These are phyloP conservation scores for Starmerella sp. DNA, from an alignment of 805 yeast genomes.

Conservation along the genomic window DNA sequence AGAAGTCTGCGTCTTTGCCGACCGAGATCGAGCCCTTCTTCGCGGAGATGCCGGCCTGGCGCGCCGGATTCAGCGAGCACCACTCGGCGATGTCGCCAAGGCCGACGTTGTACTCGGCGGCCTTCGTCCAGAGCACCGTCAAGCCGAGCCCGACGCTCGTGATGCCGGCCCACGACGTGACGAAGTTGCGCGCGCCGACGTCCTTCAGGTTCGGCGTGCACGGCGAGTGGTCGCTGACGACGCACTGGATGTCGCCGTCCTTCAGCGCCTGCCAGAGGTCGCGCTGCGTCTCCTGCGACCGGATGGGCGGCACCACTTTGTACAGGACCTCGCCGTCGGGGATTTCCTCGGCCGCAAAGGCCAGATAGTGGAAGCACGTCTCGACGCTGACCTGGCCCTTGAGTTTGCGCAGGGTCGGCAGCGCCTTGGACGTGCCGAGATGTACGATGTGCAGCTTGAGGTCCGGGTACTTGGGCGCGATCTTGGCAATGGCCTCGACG, in stretches of 20 bases:
- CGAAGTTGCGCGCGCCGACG: constrained; percentile 71
- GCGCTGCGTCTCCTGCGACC: constrained; percentile 59
- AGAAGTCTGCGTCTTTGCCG: constrained; percentile 84
- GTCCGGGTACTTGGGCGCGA: constrained; percentile 38
- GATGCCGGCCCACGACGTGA: constrained; percentile 95
- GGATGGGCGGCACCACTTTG: constrained; percentile 93
- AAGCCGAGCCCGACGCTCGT: constrained; percentile 87
- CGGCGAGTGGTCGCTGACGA: constrained; percentile 92
- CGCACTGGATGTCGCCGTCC: constrained; percentile 58
- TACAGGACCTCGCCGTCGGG: constrained; percentile 68
- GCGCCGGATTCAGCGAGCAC: constrained; percentile 76
- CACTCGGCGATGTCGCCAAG: constrained; percentile 59
- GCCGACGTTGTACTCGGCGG: constrained; percentile 36
- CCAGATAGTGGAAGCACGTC: constrained; percentile 86
- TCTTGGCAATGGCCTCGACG: constrained; percentile 54
- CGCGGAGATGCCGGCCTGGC: constrained; percentile 66
- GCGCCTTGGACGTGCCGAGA: constrained; percentile 71
- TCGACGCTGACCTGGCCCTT: constrained; percentile 54
- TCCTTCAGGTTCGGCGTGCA: constrained; percentile 87
- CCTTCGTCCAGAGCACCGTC: constrained; percentile 65
- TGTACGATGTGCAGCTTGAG: constrained; percentile 72
- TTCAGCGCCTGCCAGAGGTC: constrained; percentile 69
- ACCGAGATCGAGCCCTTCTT: constrained; percentile 58
- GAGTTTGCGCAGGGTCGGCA: constrained; percentile 51
- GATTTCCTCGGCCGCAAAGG: constrained; percentile 66